phyloP scores from a whole-genome alignment of 2,329 filamentous ascomycete species.

The Colletotrichum liriopes region DNA sequence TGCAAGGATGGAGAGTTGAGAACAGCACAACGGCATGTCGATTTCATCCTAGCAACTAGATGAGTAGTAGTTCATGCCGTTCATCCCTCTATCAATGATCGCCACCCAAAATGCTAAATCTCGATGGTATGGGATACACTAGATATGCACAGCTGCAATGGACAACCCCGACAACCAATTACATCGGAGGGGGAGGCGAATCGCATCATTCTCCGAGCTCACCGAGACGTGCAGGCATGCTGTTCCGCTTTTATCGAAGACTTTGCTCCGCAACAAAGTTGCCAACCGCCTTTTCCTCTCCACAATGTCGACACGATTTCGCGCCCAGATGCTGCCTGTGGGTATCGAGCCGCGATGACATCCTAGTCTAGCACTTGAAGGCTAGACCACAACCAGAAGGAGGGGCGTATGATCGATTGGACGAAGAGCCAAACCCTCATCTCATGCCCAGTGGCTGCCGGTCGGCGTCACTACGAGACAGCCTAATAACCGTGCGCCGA shows the following conservation, averaged over 20 bases:
- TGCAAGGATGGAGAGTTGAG: not conserved
- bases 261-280: not conserved
- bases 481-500: not conserved
- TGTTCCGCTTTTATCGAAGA: not conserved
- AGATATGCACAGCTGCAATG: not conserved
- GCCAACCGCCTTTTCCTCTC: not conserved
- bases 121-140: not conserved
- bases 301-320: slow-evolving; percentile 26
- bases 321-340: slow-evolving; percentile 12
- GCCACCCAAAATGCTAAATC: slow-evolving; percentile 9
- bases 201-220: slow-evolving; percentile 1
- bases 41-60: not conserved
- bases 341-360: slow-evolving; percentile 19
- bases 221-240: slow-evolving; percentile 10
- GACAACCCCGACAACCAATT: not conserved
- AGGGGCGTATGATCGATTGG: slow-evolving; percentile 16
- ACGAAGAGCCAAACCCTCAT: slow-evolving; percentile 7
- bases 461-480: slow-evolving; percentile 24
- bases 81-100: not conserved
- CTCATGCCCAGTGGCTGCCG: not conserved
- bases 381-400: slow-evolving; percentile 16
- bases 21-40: not conserved
- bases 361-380: not conserved
- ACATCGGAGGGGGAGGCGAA: not conserved
- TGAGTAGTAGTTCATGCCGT: not conserved